Evolutionary conservation across 1,284 basidiomycete genomes (phyloP), one percentile per base, ranked within the genome.

Genomic region (Sanghuangporus sanghuang): DNA sequence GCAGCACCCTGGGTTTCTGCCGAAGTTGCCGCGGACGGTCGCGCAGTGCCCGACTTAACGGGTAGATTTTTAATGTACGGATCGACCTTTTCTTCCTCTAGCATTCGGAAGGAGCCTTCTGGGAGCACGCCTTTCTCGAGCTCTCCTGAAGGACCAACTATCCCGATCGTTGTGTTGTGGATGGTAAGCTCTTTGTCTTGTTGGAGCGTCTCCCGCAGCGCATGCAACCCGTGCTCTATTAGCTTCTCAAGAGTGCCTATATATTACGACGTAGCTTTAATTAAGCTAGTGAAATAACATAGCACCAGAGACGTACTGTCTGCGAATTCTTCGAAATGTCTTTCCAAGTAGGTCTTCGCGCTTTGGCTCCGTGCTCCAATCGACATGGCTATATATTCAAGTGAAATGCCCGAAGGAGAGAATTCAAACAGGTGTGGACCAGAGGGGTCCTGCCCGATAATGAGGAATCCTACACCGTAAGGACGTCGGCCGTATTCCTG

Each of bases 341-440:
- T 91, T 81, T 99, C 97, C 36, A 99, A 82, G 75, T 99, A 99
- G 7, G 97, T 99, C 80, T 98, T 99, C 61, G 97, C 96, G 70
- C 93, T 96, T 78, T 99, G 97, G 75, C 90, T 94, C 57, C 97
- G 86, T 16, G 97, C 97, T 59, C 97, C 97, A 75, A 99, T 98
- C 36, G 94, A 96, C 87, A 98, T 97, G 52, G 97, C 97, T 73
- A 90, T 95, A 79, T 98, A 99, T 76, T 99, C 97, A 74, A 96
- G 98, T 57, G 95, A 95, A 73, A 95, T 97, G 35, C 97, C 97
- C 0, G 96, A 93, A 0, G 97, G 97, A 1, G 93, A 95, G 79
- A 99, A 99, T 76, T 99, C 97, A 77, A 94, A 98, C 54, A 99
- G 86, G 77, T 99, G 97, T 9, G 97, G 96, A 1, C 97, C 97